Percentiles rank a stretch among this genome's conserved stretches.
phyloP scores from a whole-genome alignment of 768 basidiomycete genomes.

The Amanita subjunquillea region DNA sequence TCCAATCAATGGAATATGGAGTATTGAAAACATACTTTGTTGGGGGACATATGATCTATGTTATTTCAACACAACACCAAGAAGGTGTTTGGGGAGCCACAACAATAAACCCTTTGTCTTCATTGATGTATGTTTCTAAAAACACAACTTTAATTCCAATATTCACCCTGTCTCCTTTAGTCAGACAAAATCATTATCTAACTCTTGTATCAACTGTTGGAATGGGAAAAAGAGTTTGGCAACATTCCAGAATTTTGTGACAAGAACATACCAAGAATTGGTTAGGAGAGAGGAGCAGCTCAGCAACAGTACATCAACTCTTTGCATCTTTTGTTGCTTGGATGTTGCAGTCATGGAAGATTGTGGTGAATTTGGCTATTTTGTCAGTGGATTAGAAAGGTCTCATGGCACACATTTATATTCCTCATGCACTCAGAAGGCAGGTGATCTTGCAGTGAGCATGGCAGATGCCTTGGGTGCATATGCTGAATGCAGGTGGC shows the following conservation, averaged over 20 bases:
- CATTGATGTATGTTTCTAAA: neutral
- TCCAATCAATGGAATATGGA: neutral
- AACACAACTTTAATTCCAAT: too few relatives aligned
- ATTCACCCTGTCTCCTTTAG: too few relatives aligned
- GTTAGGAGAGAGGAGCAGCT: too few relatives aligned
- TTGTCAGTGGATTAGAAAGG: slow-evolving; percentile 7
- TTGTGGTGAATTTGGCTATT: too few relatives aligned
- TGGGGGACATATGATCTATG: neutral
- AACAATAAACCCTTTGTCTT: neutral
- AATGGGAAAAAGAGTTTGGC: too few relatives aligned
- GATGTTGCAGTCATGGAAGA: too few relatives aligned
- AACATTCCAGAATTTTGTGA: too few relatives aligned
- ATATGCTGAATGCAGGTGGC: neutral
- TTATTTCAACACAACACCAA: neutral
- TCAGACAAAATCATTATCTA: too few relatives aligned
- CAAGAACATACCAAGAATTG: too few relatives aligned
- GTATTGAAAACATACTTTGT: neutral
- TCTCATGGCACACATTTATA: neutral
- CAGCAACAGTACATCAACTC: too few relatives aligned
- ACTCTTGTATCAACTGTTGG: too few relatives aligned
- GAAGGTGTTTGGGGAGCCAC: neutral
- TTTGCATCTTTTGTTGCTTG: too few relatives aligned
- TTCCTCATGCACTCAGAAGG: neutral
- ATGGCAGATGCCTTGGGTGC: neutral
- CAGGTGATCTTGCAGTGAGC: neutral